These are phyloP conservation scores for Cercophora scortea DNA, from an alignment of 495 filamentous ascomycete species.

Conservation along the genomic window DNA sequence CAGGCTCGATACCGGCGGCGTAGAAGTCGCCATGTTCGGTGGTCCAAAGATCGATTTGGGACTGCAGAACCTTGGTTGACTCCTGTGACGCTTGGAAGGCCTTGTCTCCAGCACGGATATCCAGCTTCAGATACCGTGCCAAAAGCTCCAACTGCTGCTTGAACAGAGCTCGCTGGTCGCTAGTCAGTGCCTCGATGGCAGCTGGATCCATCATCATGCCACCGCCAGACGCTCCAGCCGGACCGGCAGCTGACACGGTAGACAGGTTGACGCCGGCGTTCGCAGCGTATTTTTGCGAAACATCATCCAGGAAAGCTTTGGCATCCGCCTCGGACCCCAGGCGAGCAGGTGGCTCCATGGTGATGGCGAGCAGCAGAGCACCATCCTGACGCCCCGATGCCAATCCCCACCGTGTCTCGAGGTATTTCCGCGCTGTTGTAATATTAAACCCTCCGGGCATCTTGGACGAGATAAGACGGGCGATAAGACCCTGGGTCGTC, in stretches of 20 bases:
- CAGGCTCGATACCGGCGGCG: conserved; percentile 85
- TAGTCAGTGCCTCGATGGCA: conserved; percentile 91
- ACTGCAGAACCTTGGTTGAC: conserved; percentile 75
- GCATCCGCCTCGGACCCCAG: conserved; percentile 84
- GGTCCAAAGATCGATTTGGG: conserved; percentile 90
- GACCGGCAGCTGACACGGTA: conserved; percentile 60
- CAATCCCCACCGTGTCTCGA: conserved; percentile 91
- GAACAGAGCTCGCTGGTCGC: conserved; percentile 89
- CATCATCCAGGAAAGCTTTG: conserved; percentile 82
- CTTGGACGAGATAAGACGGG: conserved; percentile 92
- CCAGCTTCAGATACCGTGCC: conserved; percentile 93
- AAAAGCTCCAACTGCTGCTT: conserved; percentile 95
- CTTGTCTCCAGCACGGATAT: conserved; percentile 91
- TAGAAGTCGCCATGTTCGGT: conserved; percentile 95
- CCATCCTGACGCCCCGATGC: conserved; percentile 85
- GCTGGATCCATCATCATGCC: conserved; percentile 99
- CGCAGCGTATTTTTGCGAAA: conserved; percentile 81
- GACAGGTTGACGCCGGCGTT: conserved; percentile 80
- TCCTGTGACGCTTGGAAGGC: conserved; percentile 77
- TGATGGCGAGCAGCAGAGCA: conserved; percentile 79
- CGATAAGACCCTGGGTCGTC: conserved; percentile 88
- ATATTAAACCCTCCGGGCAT: conserved; percentile 99
- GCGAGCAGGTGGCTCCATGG: conserved; percentile 83
- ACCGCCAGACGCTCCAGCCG: conserved; percentile 60
- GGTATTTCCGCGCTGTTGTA: conserved; percentile 84